Percentiles rank a stretch among this genome's conserved stretches.
Evolutionary conservation across 176 grass and related monocot species (phyloP).

Genomic region (Ampelocalamus luodianensis): DNA sequence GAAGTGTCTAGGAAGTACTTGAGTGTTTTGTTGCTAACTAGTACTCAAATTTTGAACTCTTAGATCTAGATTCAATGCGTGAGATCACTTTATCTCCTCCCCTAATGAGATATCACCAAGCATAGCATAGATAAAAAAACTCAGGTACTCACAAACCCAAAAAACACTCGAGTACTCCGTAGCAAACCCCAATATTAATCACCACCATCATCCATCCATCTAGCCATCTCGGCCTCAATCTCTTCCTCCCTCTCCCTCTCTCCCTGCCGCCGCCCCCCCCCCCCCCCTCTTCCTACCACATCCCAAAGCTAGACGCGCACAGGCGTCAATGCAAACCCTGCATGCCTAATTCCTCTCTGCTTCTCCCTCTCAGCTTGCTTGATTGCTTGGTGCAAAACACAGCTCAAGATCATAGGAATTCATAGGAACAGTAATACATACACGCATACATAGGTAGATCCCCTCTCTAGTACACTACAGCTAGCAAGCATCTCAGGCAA

Average conservation of each 20-base stretch:
- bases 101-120: too few species aligned
- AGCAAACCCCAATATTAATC: too few species aligned
- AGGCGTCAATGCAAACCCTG: constrained; percentile 27
- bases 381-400: constrained; percentile 5
- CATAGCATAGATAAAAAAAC: too few species aligned
- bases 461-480: constrained; percentile 43
- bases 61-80: too few species aligned
- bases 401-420: constrained; percentile 38
- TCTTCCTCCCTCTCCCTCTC: neutral
- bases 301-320: constrained; percentile 5
- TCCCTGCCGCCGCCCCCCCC: neutral
- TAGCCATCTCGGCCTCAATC: constrained; percentile 35
- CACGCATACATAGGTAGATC: constrained; percentile 62
- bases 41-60: too few species aligned
- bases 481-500: constrained; percentile 23
- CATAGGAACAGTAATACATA: constrained; percentile 30
- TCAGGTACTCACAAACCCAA: too few species aligned
- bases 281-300: constrained; percentile 1
- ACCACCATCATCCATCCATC: constrained; percentile 35
- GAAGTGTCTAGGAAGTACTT: too few species aligned
- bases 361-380: neutral
- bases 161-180: too few species aligned
- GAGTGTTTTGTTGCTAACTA: too few species aligned
- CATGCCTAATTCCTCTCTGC: constrained; percentile 6
- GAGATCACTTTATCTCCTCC: too few species aligned